Evolutionary conservation across 2,329 filamentous ascomycete genomes (phyloP), one percentile per base, ranked within the genome.

Genomic region (Colletotrichum tanaceti): DNA sequence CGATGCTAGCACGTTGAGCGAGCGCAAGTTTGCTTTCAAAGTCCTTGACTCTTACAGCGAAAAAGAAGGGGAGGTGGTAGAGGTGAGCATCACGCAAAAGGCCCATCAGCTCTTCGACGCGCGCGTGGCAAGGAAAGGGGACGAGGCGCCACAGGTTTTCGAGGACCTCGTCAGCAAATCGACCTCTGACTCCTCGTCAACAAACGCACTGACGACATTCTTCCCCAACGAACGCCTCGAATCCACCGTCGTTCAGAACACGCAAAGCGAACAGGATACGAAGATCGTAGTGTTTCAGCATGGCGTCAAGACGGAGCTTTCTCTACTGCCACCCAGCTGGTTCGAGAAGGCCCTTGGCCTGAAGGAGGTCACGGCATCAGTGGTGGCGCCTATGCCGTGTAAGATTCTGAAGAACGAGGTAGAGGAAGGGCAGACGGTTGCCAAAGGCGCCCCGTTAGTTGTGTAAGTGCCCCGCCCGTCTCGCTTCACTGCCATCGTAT

Each of bases 371-470:
- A 85, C 90, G 7, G 94, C 95, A 68, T 96, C 91, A 61, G 93
- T 98, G 1, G 85, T 93, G 28, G 93, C 96, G 24, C 96, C 96
- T 0, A 99, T 99, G 96, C 96, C 96, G 1, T 98, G 96, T 81
- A 98, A 98, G 82, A 91, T 99, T 32, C 82, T 99, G 70, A 89
- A 93, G 72, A 96, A 98, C 55, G 93, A 97, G 79, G 93, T 98
- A 0, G 81, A 86, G 35, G 93, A 93, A 73, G 96, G 96, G 0
- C 89, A 97, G 71, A 81, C 80, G 54, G 96, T 99, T 18, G 89
- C 90, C 77, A 97, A 95, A 82, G 94, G 95, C 53, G 90, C 95
- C 65, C 89, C 93, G 7, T 82, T 99, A 66, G 93, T 98, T 14
- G 94, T 98, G 82, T 90, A 79, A 85, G 88, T 84, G 10, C 14